phyloP scores from a whole-genome alignment of 352 stramenopile genomes.

The Phytophthora litchii region DNA sequence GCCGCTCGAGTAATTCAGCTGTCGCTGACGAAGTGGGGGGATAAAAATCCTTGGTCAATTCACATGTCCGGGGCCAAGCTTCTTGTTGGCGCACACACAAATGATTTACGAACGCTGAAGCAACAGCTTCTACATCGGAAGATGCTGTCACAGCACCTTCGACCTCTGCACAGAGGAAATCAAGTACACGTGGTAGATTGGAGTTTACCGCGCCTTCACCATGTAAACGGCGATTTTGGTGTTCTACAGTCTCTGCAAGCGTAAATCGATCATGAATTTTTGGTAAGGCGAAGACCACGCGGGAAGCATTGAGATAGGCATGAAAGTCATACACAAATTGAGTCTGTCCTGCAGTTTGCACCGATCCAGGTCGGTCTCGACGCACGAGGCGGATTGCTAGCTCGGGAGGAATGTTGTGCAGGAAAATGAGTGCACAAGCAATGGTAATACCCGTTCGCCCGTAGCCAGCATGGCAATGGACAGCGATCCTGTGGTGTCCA shows the following conservation, averaged over 20 bases:
- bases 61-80: conserved; percentile 35
- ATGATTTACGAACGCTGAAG: conserved; percentile 32
- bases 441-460: conserved; percentile 88
- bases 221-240: conserved; percentile 70
- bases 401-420: conserved; percentile 76
- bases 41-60: conserved; percentile 32
- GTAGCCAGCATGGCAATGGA: conserved; percentile 92
- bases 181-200: conserved; percentile 59
- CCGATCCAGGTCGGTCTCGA: conserved; percentile 71
- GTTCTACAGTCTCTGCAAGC: conserved; percentile 62
- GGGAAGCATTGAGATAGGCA: conserved; percentile 70
- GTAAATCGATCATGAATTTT: conserved; percentile 79
- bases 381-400: conserved; percentile 77
- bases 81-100: conserved; percentile 36
- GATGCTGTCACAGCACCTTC: conserved; percentile 35
- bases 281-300: conserved; percentile 77
- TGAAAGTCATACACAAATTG: conserved; percentile 83
- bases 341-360: conserved; percentile 75
- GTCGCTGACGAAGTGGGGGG: conserved; percentile 2
- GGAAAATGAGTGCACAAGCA: conserved; percentile 84
- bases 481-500: conserved; percentile 72
- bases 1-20: conserved; percentile 29
- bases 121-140: conserved; percentile 19
- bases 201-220: conserved; percentile 41
- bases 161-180: conserved; percentile 66